Evolutionary conservation across 257 asterid species (phyloP), one percentile per base, ranked within the genome.

Genomic region (Lycium barbarum): DNA sequence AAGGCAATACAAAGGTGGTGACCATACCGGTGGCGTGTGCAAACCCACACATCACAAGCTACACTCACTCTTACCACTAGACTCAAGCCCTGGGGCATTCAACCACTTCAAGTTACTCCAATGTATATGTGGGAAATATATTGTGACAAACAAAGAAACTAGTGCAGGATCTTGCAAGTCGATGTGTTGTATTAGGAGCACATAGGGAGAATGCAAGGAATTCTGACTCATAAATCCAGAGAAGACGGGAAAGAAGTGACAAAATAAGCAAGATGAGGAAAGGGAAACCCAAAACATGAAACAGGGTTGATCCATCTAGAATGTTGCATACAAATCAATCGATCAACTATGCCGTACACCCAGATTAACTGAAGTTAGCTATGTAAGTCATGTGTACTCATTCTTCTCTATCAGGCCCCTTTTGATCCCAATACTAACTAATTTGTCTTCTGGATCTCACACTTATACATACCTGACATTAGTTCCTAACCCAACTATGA

Each of bases 141-240:
- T 47, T 9, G 33, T 72, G 38, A 72, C 80, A 45, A 26, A 26
- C 33, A 26, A 72, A 43, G 57, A 72, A 72, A 72, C 36, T 72
- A 72, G 80, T n/a, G 55, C 36, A 11, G 59, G 11, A n/a, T 43
- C 80, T 47, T 45, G 55, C 58, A 70, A 70, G 79, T 70, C 22
- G 58, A 45, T 45, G 54, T 4, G 38, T 72, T 72, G 36, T 72
- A 72, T 72, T 72, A 59, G 1, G 80, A 45, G 80, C 36, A 47
- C 17, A 73, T 4, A 73, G n/a, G 80, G 38, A 62, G 70, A 62
- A 73, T n/a, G 59, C 80, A n/a, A 73, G 59, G 54, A 47, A n/a
- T n/a, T 73, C 58, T 0, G 40, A 49, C n/a, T 45, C 80, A 3
- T 10, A 45, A 43, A n/a, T 58, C 20, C 36, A 6, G 57, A 73